Conservation (phyloP, 2,329 filamentous ascomycete genomes). For the Ophiosphaerella herpotricha region DNA sequence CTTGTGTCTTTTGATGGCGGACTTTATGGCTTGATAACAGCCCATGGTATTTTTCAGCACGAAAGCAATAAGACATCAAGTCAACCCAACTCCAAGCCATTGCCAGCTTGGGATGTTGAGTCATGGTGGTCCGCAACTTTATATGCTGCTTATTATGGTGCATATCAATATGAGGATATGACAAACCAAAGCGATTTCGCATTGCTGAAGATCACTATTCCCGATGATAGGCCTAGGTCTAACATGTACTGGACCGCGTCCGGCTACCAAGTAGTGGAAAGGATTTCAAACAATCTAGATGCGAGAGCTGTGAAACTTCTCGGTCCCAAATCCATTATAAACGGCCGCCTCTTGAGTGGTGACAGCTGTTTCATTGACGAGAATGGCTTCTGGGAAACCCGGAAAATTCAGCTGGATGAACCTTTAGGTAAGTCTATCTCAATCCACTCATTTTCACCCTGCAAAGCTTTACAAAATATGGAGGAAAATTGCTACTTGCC, state of each 20-base stretch:
- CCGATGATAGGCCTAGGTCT: neutral
- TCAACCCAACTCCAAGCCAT: neutral
- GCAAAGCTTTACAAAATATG: neutral
- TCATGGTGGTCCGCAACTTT: neutral
- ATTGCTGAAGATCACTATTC: neutral
- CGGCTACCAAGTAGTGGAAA: neutral
- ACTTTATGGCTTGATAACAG: constrained; percentile 10
- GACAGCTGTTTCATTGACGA: constrained; percentile 5
- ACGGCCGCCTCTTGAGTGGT: constrained; percentile 3
- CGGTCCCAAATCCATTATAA: neutral
- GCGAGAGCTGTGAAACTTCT: constrained; percentile 6
- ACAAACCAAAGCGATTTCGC: neutral
- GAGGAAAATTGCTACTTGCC: neutral
- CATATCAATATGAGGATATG: neutral
- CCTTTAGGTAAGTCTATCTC: constrained; percentile 2
- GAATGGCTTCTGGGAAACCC: constrained; percentile 7
- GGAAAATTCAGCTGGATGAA: constrained; percentile 7
- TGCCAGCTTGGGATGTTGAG: neutral
- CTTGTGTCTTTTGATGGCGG: constrained; percentile 1
- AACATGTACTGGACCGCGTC: neutral
- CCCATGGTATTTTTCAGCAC: constrained; percentile 5
- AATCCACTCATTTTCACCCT: neutral
- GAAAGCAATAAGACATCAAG: too few species aligned
- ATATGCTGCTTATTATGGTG: neutral
- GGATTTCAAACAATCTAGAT: neutral